Base-by-base conservation (phyloP, 108 stramenopile species). In the Discostella pseudostelligera region DNA sequence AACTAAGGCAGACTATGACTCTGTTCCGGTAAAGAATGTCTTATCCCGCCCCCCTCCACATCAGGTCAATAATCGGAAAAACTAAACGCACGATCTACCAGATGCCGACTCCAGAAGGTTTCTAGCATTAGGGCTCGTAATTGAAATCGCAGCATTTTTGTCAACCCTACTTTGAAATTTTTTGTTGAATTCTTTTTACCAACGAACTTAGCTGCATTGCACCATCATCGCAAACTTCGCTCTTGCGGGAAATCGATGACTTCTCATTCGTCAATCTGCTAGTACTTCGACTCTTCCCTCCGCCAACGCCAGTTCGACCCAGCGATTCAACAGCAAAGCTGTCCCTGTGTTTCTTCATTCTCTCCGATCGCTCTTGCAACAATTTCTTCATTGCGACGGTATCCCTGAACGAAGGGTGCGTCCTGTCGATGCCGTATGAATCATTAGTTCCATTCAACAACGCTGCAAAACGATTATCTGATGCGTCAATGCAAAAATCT, bases 351-450 rank as follows among this genome's bases (percentile, higher is more conserved):
- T 87, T 90, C 69, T 89, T 88, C 65, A 90, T 81, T 19, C 93
- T 73, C 28, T 82, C 85, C 8, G 79, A 65, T 63, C 95, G 95
- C 64, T 94, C 93, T 4, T 65, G 64, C 53, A 97, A 59, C 59
- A 97, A 84, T 14, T 80, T 57, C 43, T 82, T 88, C 95, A 97
- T 96, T 13, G 87, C 97, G 37, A 80, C 61, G 11, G 97, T 97
- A 35, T 95, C 91, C 74, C 87, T 94, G 77, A 77, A 98, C 49
- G 80, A 66, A 2, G 89, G 78, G 66, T 88, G 87, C 2, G 96
- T 96, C 25, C 83, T 79, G 65, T 98, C 97, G 61, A 98, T 96
- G 17, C 96, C 97, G 66, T 93, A 98, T 21, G 87, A 64, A 49
- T 81, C 89, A 77, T 98, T 91, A 10, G 53, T 47, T 22, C 97